Conservation (phyloP, 1,139 yeast species). For the Maudiozyma humilis region DNA sequence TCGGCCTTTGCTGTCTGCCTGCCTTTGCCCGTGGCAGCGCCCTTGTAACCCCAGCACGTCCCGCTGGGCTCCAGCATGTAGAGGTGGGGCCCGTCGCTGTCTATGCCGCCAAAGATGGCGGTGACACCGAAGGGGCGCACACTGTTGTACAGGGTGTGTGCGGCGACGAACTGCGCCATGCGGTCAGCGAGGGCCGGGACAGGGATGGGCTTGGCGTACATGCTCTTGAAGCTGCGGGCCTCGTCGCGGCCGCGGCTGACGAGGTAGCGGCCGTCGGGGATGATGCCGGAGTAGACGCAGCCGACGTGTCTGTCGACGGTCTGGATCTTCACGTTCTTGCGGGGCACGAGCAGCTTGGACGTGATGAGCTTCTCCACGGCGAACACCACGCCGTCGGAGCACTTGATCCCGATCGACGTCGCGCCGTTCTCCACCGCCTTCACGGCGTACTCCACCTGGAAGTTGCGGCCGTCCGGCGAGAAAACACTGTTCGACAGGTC, state of each 20-base stretch:
- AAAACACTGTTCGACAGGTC: conserved; percentile 91
- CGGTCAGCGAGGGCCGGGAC: conserved; percentile 80
- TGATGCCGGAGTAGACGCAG: conserved; percentile 85
- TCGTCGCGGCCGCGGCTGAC: conserved; percentile 91
- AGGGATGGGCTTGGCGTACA: conserved; percentile 69
- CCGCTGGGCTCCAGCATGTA: conserved; percentile 98
- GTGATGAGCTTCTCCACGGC: conserved; percentile 92
- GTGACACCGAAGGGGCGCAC: conserved; percentile 96
- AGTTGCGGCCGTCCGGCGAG: conserved; percentile 87
- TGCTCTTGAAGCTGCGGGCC: conserved; percentile 62
- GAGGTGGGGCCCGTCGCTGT: conserved; percentile 79
- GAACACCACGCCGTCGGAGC: conserved; percentile 84
- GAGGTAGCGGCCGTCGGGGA: conserved; percentile 94
- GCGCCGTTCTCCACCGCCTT: conserved; percentile 98
- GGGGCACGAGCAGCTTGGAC: conserved; percentile 83
- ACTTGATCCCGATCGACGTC: conserved; percentile 86
- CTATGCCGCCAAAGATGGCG: conserved; percentile 89
- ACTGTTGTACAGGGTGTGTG: conserved; percentile 90
- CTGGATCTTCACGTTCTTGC: conserved; percentile 82
- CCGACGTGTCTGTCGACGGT: conserved; percentile 92
- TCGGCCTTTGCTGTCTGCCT: conserved; percentile 95
- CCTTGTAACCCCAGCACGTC: conserved; percentile 91
- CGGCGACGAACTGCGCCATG: conserved; percentile 87
- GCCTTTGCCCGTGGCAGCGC: conserved; percentile 97
- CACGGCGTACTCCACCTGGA: conserved; percentile 96